phyloP scores from a whole-genome alignment of 2,329 filamentous ascomycete genomes.

The Penicillium decumbens region DNA sequence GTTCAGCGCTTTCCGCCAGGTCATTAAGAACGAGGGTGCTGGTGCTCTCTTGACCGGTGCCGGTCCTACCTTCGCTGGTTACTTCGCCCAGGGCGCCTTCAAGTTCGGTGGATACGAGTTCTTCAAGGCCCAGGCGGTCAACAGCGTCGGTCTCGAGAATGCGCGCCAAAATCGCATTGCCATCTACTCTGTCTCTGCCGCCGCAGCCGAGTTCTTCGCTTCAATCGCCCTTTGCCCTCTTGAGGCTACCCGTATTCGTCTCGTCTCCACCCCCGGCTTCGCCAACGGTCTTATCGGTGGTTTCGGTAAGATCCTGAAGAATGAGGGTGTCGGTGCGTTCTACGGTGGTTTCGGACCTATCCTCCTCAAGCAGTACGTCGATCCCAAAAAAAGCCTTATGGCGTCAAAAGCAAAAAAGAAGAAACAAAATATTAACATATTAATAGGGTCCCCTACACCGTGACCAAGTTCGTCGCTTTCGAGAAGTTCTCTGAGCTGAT shows the following conservation, averaged over 20 bases:
- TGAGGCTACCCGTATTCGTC: slow-evolving; percentile 88
- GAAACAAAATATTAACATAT: too few species aligned
- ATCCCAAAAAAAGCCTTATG: too few species aligned
- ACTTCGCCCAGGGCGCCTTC: slow-evolving; percentile 90
- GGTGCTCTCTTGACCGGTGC: slow-evolving; percentile 79
- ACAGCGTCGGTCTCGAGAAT: slow-evolving; percentile 69
- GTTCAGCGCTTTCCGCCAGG: slow-evolving; percentile 80
- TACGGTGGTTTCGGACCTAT: slow-evolving; percentile 89
- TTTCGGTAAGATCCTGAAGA: slow-evolving; percentile 76
- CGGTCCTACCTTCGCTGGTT: slow-evolving; percentile 80
- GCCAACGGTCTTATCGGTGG: slow-evolving; percentile 73
- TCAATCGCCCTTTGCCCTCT: slow-evolving; percentile 74
- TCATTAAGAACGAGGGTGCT: slow-evolving; percentile 77
- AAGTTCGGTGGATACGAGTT: slow-evolving; percentile 95
- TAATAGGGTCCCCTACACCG: slow-evolving; percentile 77
- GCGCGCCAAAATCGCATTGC: slow-evolving; percentile 73
- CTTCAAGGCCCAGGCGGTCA: slow-evolving; percentile 90
- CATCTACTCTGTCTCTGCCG: slow-evolving; percentile 69
- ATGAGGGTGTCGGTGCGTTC: slow-evolving; percentile 79
- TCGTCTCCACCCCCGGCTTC: slow-evolving; percentile 82
- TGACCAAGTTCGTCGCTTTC: slow-evolving; percentile 92
- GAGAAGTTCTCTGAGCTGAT: slow-evolving; percentile 81
- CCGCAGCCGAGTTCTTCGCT: slow-evolving; percentile 60
- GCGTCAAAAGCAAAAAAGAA: too few species aligned
- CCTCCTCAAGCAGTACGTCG: slow-evolving; percentile 67